Percentiles rank a stretch among this genome's conserved stretches.
These are phyloP conservation scores for Daldinia bambusicola DNA, from an alignment of 495 filamentous ascomycete genomes.

Conservation along the genomic window DNA sequence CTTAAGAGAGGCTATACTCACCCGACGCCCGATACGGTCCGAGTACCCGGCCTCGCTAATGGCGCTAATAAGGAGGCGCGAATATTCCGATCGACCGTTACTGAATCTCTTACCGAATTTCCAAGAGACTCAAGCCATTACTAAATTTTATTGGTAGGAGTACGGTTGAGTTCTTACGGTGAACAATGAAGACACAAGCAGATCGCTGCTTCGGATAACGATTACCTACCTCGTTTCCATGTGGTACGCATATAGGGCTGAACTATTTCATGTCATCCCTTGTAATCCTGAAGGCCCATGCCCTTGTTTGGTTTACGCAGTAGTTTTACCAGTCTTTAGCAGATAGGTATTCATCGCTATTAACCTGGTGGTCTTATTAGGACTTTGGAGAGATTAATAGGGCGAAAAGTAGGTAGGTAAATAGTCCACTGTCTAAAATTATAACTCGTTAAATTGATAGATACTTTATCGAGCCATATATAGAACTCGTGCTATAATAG, in stretches of 20 bases:
- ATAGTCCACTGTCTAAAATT: no score
- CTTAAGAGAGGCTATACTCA: neutral
- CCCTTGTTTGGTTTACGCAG: neutral
- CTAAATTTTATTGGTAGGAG: neutral
- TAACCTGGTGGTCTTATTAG: no score
- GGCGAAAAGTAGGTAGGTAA: no score
- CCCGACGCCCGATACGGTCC: constrained; percentile 1
- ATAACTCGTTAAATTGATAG: no score
- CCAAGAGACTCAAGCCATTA: neutral
- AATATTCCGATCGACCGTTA: neutral
- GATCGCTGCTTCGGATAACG: neutral
- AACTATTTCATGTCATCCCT: neutral
- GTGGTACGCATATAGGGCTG: neutral
- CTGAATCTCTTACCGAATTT: neutral
- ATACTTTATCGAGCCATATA: no score
- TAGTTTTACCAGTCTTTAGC: no score
- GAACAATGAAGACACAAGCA: neutral
- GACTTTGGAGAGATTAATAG: no score
- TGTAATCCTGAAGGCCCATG: neutral
- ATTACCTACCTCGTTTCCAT: neutral
- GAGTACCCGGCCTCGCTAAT: neutral
- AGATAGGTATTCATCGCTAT: no score
- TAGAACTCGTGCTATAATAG: no score
- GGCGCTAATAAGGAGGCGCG: neutral
- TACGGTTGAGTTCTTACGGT: neutral